Evolutionary conservation across 805 yeast genomes (phyloP), one percentile per base, ranked within the genome.

Genomic region (Blastobotrys attinorum): DNA sequence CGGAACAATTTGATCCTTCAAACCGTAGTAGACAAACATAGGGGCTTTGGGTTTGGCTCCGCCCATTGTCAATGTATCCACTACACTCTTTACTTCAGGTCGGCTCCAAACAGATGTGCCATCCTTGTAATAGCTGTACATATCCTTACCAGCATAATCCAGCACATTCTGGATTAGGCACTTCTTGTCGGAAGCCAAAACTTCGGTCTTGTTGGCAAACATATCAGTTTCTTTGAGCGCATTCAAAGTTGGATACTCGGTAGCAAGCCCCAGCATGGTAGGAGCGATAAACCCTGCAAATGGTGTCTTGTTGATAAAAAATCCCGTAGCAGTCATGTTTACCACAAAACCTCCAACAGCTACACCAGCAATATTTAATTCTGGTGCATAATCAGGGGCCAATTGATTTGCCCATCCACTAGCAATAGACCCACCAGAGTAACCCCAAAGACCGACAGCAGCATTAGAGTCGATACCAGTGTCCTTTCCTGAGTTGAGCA

Each of bases 381-480:
- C 57, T 3, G 57, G 56, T 1, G 59, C 60, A 31, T 56, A 56
- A 15, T 37, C 22, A 11, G 51, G 49, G 41, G 51, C 56, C 23
- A 55, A 46, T 45, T 55, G 53, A 13, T 57, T 52, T 17, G 60
- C 59, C 56, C 58, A 54, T 8, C 95, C 95, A 18, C 88, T 83
- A 54, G 89, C 72, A 56, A 90, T 78, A 60, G 74, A 79, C 53
- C 77, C 72, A 49, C 81, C 87, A 45, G 77, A 77, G 56, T 79
- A 79, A 7, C 94, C 72, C 90, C 94, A 92, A 31, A 86, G 84
- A 13, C 94, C 96, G 54, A 84, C 85, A 32, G 22, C 31, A 16
- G 47, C 43, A 23, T 49, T 47, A 15, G 25, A 13, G 17, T 41
- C 31, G 20, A 69, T 71, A 52, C 75, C 77, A 16, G 51, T 46